Percentiles rank a stretch among this genome's conserved stretches.
Conservation (phyloP, 306 rosid species). For the Alnus glutinosa region DNA sequence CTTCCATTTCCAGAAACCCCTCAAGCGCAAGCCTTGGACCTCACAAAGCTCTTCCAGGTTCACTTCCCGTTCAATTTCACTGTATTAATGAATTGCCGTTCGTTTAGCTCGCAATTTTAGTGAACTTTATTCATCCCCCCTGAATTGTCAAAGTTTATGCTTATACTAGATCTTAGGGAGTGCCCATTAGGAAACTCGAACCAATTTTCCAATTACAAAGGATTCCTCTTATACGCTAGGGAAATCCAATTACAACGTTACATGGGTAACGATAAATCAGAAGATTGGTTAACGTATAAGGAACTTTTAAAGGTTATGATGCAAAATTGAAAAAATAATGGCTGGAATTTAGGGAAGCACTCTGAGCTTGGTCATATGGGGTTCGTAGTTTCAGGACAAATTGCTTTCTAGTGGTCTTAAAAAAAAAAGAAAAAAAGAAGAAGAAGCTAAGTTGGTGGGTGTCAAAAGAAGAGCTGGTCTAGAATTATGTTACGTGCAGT, state of each 20-base stretch:
- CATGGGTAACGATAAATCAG: not conserved
- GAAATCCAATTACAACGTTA: no score
- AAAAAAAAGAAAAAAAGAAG: no score
- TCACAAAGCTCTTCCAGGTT: constrained; percentile 83
- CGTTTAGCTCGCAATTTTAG: not conserved
- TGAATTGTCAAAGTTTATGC: not conserved
- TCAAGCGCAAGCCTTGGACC: constrained; percentile 41
- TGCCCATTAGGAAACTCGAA: no score
- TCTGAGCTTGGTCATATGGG: not conserved
- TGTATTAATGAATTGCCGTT: not conserved
- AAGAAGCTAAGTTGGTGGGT: not conserved
- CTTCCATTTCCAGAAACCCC: constrained; percentile 34
- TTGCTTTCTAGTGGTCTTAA: not conserved
- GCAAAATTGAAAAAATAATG: not conserved
- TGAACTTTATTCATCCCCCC: not conserved
- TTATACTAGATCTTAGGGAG: no score
- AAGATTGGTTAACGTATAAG: not conserved
- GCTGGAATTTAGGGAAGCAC: not conserved
- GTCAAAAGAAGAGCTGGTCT: not conserved
- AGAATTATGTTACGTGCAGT: no score
- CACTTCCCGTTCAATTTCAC: not conserved
- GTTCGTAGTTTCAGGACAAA: not conserved
- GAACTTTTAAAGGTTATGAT: not conserved
- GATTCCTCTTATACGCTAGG: no score
- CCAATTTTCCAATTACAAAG: no score